Percentiles rank a stretch among this genome's conserved stretches.
These are phyloP conservation scores for Penicillium sclerotiorum DNA, from an alignment of 2,329 filamentous ascomycete species.

Conservation along the genomic window DNA sequence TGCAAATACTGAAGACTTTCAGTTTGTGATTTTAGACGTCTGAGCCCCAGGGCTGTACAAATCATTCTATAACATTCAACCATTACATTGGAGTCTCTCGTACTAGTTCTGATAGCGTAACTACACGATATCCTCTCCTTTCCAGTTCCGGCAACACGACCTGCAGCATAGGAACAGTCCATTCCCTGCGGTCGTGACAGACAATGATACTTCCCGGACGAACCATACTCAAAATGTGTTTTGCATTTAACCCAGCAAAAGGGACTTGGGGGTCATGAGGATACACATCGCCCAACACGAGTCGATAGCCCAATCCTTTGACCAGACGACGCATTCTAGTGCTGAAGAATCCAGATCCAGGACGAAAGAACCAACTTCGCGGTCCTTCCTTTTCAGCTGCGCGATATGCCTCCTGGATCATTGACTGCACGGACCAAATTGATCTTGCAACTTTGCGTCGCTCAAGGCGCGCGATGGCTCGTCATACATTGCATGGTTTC, in stretches of 20 bases:
- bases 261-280: slow-evolving; percentile 88
- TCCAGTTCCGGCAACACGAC: slow-evolving; percentile 72
- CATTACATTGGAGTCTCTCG: slow-evolving; percentile 24
- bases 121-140: slow-evolving; percentile 69
- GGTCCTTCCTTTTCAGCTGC: slow-evolving; percentile 38
- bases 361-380: slow-evolving; percentile 71
- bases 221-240: slow-evolving; percentile 78
- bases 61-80: too few species aligned
- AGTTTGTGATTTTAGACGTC: too few species aligned
- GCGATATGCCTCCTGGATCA: slow-evolving; percentile 61
- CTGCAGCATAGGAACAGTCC: slow-evolving; percentile 78
- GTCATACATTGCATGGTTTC: slow-evolving; percentile 88
- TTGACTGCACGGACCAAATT: slow-evolving; percentile 67
- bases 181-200: slow-evolving; percentile 80
- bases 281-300: slow-evolving; percentile 83
- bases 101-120: slow-evolving; percentile 71
- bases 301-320: slow-evolving; percentile 63
- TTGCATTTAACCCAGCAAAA: slow-evolving; percentile 69
- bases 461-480: slow-evolving; percentile 69
- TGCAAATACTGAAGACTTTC: neutral
- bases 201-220: slow-evolving; percentile 77
- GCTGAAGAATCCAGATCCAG: slow-evolving; percentile 83
- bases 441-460: slow-evolving; percentile 59
- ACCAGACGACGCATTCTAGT: slow-evolving; percentile 66
- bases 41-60: too few species aligned